Evolutionary conservation across 495 filamentous ascomycete genomes (phyloP), one percentile per base, ranked within the genome.

Genomic region (Pyrenopolyporus hunteri): DNA sequence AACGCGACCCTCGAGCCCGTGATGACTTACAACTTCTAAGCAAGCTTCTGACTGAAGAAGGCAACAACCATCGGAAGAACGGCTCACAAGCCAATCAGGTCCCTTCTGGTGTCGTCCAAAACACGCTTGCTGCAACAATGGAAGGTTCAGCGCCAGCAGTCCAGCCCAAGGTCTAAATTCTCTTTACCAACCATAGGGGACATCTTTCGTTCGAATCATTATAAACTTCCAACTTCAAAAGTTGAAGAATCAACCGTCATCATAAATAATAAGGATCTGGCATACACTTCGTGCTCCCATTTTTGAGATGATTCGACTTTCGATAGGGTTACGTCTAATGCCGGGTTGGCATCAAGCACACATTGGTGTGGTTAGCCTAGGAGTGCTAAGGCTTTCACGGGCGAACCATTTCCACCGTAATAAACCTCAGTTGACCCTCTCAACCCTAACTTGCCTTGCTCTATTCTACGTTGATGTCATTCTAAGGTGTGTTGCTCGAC

Each of bases 11-110:
- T 1, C 66, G 64, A 29, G 69, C 80, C 0, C 71, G 78, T 11
- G 69, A 76, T 0, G 80, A 84, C 32, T 66, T 84, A 7, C 73
- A 76, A 11, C 74, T 80, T 46, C 73, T 84, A 7, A 80, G 77
- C 40, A 69, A 66, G 23, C 61, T 79, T 6, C 59, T 84, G 1
- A 81, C 80, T 25, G 75, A 73, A 35, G 72, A 76, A 23, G 67
- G 74, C 13, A 67, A 64, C 59, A 54, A 59, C 13, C 39, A 42
- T 2, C 57, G 63, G 20, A 71, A 69, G 57, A 69, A 58, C 17
- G 63, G 57, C 0, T 49, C 62, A 2, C 66, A 60, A 22, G 33
- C 59, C 2, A 64, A 58, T 20, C 33, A 62, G 9, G 48, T 56
- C 5, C 47, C 69, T 0, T 45, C 69, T 7, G 57, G 66, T 23